phyloP scores from a whole-genome alignment of 768 basidiomycete genomes.

The Naganishia friedmannii region DNA sequence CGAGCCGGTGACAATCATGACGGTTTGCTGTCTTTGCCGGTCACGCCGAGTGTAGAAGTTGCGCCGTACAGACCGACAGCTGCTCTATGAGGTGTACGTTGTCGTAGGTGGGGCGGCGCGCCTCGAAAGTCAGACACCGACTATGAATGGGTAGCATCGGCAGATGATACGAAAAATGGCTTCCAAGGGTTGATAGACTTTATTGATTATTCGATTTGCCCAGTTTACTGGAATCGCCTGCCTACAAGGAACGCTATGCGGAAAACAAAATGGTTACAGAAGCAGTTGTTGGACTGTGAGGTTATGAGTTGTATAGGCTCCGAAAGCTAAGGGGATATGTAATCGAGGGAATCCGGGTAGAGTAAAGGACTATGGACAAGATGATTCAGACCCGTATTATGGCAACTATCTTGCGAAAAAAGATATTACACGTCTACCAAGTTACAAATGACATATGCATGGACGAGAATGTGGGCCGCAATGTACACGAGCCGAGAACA shows the following conservation, averaged over 20 bases:
- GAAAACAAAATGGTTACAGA: no score
- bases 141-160: background rate
- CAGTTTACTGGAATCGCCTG: no score
- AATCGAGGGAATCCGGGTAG: no score
- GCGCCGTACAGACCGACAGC: conserved; percentile 1
- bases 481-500: background rate
- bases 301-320: no score
- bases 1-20: conserved; percentile 9
- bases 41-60: conserved; percentile 7
- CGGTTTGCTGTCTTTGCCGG: conserved; percentile 13
- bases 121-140: background rate
- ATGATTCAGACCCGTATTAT: background rate
- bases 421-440: background rate
- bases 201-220: no score
- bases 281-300: no score
- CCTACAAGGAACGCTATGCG: no score
- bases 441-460: background rate
- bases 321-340: no score
- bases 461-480: background rate
- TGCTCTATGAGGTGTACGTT: background rate
- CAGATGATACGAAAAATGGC: background rate
- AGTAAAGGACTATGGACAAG: background rate
- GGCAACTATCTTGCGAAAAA: background rate
- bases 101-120: background rate
- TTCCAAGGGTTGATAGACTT: no score